phyloP scores from a whole-genome alignment of 345 rosid genomes.

The Kernera saxatilis region DNA sequence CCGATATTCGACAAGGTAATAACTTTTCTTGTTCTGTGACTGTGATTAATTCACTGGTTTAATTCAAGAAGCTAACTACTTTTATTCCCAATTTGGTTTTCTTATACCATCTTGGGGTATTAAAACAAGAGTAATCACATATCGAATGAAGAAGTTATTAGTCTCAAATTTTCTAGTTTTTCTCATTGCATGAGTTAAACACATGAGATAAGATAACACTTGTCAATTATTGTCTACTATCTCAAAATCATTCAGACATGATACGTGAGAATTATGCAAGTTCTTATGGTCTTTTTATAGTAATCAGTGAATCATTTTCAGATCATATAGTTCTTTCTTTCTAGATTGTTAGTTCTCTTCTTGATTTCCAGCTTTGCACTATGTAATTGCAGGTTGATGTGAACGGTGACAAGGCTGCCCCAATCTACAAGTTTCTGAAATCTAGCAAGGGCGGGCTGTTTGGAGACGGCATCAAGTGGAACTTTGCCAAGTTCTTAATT shows the following conservation, averaged over 20 bases:
- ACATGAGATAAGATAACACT: too few relatives aligned
- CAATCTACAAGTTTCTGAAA: conserved; percentile 81
- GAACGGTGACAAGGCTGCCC: conserved; percentile 68
- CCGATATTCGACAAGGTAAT: conserved; percentile 84
- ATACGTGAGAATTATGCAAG: neutral
- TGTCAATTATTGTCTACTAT: neutral
- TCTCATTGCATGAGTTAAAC: neutral
- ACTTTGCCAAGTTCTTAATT: conserved; percentile 78
- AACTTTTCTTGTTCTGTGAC: neutral
- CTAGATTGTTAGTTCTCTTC: neutral
- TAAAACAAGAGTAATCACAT: neutral
- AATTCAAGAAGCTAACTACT: neutral
- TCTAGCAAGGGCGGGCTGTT: conserved; percentile 74
- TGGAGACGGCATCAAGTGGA: conserved; percentile 80
- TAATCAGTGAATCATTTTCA: neutral
- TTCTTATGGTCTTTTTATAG: neutral
- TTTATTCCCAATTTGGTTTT: neutral
- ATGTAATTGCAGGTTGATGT: conserved; percentile 60
- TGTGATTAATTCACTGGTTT: neutral
- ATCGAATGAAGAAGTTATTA: neutral
- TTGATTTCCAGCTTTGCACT: neutral
- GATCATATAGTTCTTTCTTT: neutral
- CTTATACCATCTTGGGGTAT: neutral
- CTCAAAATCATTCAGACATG: neutral
- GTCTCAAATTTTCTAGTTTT: neutral